Evolutionary conservation across 2,329 filamentous ascomycete genomes (phyloP).

Genomic region (Sporothrix schenckii): DNA sequence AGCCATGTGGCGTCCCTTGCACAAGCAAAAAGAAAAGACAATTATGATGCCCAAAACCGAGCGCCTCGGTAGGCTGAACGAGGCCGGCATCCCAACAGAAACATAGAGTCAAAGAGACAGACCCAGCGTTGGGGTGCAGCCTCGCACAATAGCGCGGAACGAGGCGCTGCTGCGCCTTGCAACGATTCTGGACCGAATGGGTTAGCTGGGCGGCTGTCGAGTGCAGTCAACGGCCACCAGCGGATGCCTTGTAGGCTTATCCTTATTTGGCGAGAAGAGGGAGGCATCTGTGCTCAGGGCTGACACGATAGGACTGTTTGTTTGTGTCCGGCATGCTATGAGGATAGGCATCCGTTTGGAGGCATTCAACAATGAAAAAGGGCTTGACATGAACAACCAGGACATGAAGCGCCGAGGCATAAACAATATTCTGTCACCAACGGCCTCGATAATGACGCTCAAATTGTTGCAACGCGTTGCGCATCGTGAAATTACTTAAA

Average conservation of each 20-base stretch:
- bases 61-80: slow-evolving; percentile 20
- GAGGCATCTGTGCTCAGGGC: slow-evolving; percentile 9
- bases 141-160: neutral
- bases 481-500: neutral
- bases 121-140: neutral
- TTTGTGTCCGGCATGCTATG: neutral
- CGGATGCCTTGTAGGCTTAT: neutral
- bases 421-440: neutral
- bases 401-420: neutral
- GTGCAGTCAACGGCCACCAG: neutral
- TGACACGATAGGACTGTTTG: neutral
- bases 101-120: neutral
- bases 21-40: neutral
- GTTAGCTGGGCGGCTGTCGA: neutral
- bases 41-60: neutral
- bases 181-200: neutral
- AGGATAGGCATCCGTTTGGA: neutral
- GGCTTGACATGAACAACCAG: neutral
- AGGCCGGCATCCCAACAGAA: neutral
- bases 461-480: neutral
- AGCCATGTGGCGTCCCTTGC: neutral
- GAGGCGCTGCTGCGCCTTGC: neutral
- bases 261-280: neutral
- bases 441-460: neutral
- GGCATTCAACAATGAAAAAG: too few species aligned